Evolutionary conservation across 257 asterid genomes (phyloP), one percentile per base, ranked within the genome.

Genomic region (Coffea canephora): DNA sequence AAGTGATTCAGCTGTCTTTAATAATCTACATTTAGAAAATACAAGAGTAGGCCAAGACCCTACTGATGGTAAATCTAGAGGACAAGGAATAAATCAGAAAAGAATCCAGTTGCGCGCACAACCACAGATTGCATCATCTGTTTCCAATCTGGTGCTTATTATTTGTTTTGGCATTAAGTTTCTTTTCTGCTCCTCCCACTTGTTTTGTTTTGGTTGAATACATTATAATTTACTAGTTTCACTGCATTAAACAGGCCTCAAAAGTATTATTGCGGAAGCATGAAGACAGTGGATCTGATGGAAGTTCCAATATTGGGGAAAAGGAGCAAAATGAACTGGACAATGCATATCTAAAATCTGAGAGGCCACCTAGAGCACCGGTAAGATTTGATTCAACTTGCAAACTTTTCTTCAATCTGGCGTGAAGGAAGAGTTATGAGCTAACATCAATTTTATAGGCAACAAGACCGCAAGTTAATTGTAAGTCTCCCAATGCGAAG

Each of bases 61-160:
- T 75, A 73, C 46, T 71, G 55, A 59, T 77, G 87, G 71, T 62
- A 88, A 78, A 48, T 71, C 86, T 73, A 77, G 84, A 74, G 64
- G 62, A 55, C 34, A 64, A 52, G 84, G 88, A 79, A 89, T 79
- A 80, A 85, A 85, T 77, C 69, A 85, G 54, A 86, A 75, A 77
- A 90, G 76, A 77, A 69, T 85, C 23, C 89, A 72, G 61, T 81
- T 89, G 86, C 83, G 75, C 71, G 74, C 85, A 34, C 90, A 54
- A 71, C 79, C 75, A 52, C 75, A 50, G 69, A 80, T 79, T 84
- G 87, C 91, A 65, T 89, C 90, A 12, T 86, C 92, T 69, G 88
- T 92, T 78, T 87, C 94, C 66, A 87, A 84, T 82, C 84, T 89
- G 97, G 98, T 93, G 90, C 87, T 83, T 84, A 82, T 71, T 31